phyloP scores from a whole-genome alignment of 2,329 filamentous ascomycete species.

The Simplicillium sp. region DNA sequence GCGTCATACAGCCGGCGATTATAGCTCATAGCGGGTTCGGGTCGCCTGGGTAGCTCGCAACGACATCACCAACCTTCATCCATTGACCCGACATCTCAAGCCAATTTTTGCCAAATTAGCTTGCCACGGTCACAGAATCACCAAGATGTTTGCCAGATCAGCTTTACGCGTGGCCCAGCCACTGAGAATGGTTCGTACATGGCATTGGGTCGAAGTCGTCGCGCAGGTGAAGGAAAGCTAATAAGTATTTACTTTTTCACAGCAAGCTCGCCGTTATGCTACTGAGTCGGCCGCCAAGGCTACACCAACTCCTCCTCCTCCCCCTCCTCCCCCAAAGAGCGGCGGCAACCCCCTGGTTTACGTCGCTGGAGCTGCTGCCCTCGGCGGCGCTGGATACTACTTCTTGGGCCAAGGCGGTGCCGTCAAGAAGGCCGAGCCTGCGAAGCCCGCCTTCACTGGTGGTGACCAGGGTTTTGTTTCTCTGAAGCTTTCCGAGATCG shows the following conservation, averaged over 20 bases:
- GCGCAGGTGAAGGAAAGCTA: slow-evolving; percentile 13
- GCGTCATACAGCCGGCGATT: not conserved
- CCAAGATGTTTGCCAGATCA: slow-evolving; percentile 58
- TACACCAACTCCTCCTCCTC: slow-evolving; percentile 28
- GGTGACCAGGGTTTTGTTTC: slow-evolving; percentile 85
- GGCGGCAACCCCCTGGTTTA: slow-evolving; percentile 52
- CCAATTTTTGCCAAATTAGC: slow-evolving; percentile 11
- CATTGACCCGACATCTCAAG: not conserved
- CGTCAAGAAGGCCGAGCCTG: slow-evolving; percentile 26
- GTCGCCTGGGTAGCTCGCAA: not conserved
- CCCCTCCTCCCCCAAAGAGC: slow-evolving; percentile 30
- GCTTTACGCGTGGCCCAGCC: slow-evolving; percentile 55
- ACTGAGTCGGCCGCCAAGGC: slow-evolving; percentile 36
- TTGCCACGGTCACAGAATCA: not conserved
- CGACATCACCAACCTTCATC: not conserved
- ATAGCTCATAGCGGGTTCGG: too few species aligned
- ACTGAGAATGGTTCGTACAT: slow-evolving; percentile 48
- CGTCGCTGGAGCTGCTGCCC: slow-evolving; percentile 46
- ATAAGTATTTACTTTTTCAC: slow-evolving; percentile 22
- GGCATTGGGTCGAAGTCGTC: slow-evolving; percentile 7
- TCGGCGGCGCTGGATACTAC: slow-evolving; percentile 49
- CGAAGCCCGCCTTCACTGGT: slow-evolving; percentile 57
- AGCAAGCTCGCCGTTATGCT: slow-evolving; percentile 56
- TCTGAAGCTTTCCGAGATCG: slow-evolving; percentile 68
- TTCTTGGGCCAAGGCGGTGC: slow-evolving; percentile 43